Percentiles rank a stretch among this genome's conserved stretches.
Conservation (phyloP, 768 basidiomycete genomes). For the Leccinum broughii region DNA sequence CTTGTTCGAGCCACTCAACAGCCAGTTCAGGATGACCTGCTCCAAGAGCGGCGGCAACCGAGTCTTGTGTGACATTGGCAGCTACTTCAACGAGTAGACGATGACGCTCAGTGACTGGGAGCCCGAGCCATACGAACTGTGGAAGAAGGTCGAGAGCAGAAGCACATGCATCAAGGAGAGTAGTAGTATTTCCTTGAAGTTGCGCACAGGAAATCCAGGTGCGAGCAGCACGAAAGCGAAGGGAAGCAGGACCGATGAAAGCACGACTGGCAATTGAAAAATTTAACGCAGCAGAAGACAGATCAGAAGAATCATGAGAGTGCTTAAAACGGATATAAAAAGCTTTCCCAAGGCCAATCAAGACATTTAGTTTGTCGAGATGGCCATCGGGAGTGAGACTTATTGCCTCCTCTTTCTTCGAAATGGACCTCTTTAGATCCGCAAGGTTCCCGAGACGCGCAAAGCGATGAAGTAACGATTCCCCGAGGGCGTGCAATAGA, state of each 20-base stretch:
- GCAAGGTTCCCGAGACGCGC: too few relatives aligned
- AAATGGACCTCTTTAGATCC: too few relatives aligned
- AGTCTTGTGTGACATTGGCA: neutral
- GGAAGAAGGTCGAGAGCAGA: neutral
- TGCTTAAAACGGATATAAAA: neutral
- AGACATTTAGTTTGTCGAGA: too few relatives aligned
- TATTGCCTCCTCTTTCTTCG: too few relatives aligned
- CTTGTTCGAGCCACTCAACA: neutral
- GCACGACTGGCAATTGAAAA: neutral
- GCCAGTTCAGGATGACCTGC: neutral
- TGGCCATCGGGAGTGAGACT: too few relatives aligned
- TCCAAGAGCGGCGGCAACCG: neutral
- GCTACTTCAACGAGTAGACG: neutral
- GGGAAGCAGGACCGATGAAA: neutral
- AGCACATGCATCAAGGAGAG: neutral
- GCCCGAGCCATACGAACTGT: neutral
- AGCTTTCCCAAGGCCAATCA: too few relatives aligned
- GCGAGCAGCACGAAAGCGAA: neutral
- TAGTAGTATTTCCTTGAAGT: neutral
- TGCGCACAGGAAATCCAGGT: neutral
- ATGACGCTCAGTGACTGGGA: neutral
- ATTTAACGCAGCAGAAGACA: neutral
- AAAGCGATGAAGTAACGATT: too few relatives aligned
- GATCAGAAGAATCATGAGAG: neutral
- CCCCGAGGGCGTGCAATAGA: too few relatives aligned